Conservation (phyloP, 2,329 filamentous ascomycete genomes). For the Aureobasidium lini region DNA sequence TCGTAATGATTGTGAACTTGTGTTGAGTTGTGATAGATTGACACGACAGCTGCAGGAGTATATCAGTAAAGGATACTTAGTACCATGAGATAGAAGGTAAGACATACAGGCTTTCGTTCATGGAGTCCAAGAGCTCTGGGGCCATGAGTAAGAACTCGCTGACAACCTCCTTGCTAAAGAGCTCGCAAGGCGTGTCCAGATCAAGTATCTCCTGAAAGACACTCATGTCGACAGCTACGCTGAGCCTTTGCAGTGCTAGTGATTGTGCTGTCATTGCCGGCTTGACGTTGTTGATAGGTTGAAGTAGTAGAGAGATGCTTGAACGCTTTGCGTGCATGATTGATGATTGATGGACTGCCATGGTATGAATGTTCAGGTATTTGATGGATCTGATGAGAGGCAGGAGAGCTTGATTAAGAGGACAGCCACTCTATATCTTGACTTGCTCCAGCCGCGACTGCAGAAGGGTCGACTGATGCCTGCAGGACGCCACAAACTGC, state of each 20-base stretch:
- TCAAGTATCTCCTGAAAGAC: constrained; percentile 10
- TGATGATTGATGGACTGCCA: neutral
- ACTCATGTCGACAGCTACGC: neutral
- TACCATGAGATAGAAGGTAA: neutral
- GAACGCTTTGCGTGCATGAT: neutral
- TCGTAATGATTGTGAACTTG: constrained; percentile 4
- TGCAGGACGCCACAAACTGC: neutral
- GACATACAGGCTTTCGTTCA: constrained; percentile 4
- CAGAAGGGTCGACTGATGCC: neutral
- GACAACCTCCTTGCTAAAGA: constrained; percentile 1
- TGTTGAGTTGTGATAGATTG: neutral
- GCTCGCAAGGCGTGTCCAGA: neutral
- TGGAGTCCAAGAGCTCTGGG: neutral
- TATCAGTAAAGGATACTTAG: neutral
- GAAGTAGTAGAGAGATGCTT: neutral
- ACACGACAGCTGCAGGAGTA: neutral
- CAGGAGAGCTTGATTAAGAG: neutral
- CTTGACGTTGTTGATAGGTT: neutral
- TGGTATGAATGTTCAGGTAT: neutral
- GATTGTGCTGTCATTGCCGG: neutral
- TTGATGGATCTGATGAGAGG: neutral
- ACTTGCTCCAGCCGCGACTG: neutral
- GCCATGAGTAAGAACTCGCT: neutral
- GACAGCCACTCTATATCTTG: neutral
- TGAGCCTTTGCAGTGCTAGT: neutral